A percentile compares a stretch with the other conserved stretches of the same genome.
Evolutionary conservation across 345 rosid species (phyloP).

Genomic region (Tarenaya hassleriana): DNA sequence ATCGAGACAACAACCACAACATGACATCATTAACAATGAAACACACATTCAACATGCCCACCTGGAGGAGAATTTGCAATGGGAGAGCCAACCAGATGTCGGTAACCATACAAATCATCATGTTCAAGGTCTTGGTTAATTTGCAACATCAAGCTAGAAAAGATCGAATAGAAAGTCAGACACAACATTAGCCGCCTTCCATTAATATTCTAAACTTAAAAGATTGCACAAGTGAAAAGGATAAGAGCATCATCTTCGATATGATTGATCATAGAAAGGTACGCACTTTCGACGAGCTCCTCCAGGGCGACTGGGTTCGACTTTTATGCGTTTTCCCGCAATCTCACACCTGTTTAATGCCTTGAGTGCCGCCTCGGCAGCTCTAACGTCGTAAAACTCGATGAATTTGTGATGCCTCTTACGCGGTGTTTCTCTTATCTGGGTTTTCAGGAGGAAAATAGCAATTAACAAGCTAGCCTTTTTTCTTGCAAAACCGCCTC

Average conservation of each 20-base stretch:
- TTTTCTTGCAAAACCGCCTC: constrained; percentile 3
- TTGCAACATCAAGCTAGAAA: constrained; percentile 60
- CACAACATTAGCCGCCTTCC: background rate
- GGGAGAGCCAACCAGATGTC: constrained; percentile 58
- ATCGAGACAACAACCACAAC: constrained; percentile 2
- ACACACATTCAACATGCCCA: constrained; percentile 9
- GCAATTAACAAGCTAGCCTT: constrained; percentile 2
- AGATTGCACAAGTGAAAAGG: background rate
- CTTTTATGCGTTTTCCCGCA: constrained; percentile 79
- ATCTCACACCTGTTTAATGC: constrained; percentile 71
- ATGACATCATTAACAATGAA: constrained; percentile 7
- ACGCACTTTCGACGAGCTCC: constrained; percentile 64
- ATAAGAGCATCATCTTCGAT: background rate
- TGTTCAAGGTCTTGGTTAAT: constrained; percentile 58
- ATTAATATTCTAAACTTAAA: background rate
- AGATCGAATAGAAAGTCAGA: constrained; percentile 19
- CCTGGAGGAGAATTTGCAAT: constrained; percentile 45
- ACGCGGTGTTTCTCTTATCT: constrained; percentile 87
- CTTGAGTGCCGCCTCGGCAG: constrained; percentile 73
- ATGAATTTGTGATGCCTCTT: constrained; percentile 78
- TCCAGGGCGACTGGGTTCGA: constrained; percentile 89
- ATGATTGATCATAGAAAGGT: constrained; percentile 1
- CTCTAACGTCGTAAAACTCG: constrained; percentile 79
- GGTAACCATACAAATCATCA: constrained; percentile 48
- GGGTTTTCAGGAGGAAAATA: constrained; percentile 21